Evolutionary conservation across 805 yeast species (phyloP).

Genomic region (Schizosaccharomyces pombe): ASM294v3 CU329670.1:1371501-1372000

Average conservation of each 20-base stretch:
- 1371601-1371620: too few species aligned
- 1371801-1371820: slow-evolving; percentile 5
- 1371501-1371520: too few species aligned
- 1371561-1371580: too few species aligned
- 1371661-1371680: too few species aligned
- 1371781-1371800: slow-evolving; percentile 2
- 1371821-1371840: slow-evolving; percentile 3
- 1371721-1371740: not conserved
- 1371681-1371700: too few species aligned
- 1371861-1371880: not conserved
- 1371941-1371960: not conserved
- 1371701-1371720: too few species aligned
- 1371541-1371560: too few species aligned
- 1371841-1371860: not conserved
- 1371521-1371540: too few species aligned
- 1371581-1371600: too few species aligned
- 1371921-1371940: not conserved
- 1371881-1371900: not conserved
- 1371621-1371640: too few species aligned
- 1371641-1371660: too few species aligned
- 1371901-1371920: slow-evolving; percentile 1
- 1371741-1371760: not conserved
- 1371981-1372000: not conserved
- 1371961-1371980: not conserved
- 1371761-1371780: not conserved